Evolutionary conservation across 345 rosid genomes (phyloP), one percentile per base, ranked within the genome.

Genomic region (Litchi chinensis): DNA sequence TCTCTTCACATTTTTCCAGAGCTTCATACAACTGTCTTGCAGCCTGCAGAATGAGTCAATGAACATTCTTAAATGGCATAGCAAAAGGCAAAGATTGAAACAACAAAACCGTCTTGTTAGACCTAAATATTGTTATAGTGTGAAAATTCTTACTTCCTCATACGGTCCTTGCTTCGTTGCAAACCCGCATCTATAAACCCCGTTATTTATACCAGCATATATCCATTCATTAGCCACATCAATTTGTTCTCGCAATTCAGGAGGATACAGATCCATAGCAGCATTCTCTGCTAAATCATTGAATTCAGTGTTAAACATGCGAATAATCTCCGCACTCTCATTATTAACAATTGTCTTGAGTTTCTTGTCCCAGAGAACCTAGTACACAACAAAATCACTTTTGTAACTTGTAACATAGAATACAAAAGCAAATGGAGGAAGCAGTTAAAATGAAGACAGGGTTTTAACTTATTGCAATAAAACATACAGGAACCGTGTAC

Each of bases 401-500:
- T 65, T 6, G 39, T 16, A 21, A 62, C 26, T 57, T 70, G 70
- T 40, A n/a, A 85, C 81, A 73, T n/a, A 13, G 28, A 70, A 57
- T 81, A 73, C 48, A 77, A 71, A 73, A 50, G 9, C 8, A 8
- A 39, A 12, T 63, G 26, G 32, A 57, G 21, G 64, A 65, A 46
- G 37, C 40, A 50, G 75, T 50, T 39, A 79, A 50, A 60, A 1
- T 0, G 28, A 19, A 28, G 28, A 18, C 28, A 60, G 12, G 65
- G 28, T 21, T 60, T 60, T n/a, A 22, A 52, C 75, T 52, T 0
- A 24, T 46, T 44, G 26, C 28, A 11, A 56, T 46, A 41, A 50
- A 64, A 89, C 98, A 78, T 89, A 93, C 99, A 71, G 98, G 99
- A 79, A 93, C 97, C 0, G 97, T 90, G 84, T 85, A 95, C 83